A percentile compares a stretch with the other conserved stretches of the same genome.
Conservation (phyloP, 306 rosid genomes). For the Castanea mollissima region DNA sequence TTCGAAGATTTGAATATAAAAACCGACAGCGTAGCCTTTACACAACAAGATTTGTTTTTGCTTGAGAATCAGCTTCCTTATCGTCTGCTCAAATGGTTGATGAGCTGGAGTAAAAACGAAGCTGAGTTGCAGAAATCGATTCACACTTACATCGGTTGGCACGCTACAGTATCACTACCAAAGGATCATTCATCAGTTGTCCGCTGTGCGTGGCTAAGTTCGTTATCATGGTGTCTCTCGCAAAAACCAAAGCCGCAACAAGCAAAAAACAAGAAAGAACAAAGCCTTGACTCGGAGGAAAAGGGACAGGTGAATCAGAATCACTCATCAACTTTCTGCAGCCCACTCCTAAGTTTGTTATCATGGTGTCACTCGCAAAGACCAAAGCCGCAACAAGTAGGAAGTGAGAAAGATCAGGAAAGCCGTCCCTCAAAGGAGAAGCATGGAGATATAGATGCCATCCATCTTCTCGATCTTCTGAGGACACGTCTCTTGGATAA, state of each 20-base stretch:
- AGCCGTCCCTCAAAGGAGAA: neutral
- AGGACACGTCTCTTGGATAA: neutral
- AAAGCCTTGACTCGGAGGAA: neutral
- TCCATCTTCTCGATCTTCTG: slow-evolving; percentile 8
- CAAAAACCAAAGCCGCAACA: too few relatives aligned
- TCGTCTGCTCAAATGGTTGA: slow-evolving; percentile 9
- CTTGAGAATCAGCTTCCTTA: slow-evolving; percentile 30
- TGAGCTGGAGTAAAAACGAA: neutral
- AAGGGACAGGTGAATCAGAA: too few relatives aligned
- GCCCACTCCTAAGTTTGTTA: too few relatives aligned
- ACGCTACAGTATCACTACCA: too few relatives aligned
- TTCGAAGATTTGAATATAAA: neutral
- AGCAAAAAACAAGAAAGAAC: neutral
- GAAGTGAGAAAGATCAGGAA: neutral
- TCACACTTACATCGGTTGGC: neutral
- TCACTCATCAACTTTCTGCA: too few relatives aligned
- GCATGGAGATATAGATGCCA: neutral
- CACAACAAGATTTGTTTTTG: slow-evolving; percentile 20
- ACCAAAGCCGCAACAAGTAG: too few relatives aligned
- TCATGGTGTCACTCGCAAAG: too few relatives aligned
- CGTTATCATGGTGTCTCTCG: too few relatives aligned
- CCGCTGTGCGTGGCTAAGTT: too few relatives aligned
- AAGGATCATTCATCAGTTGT: too few relatives aligned
- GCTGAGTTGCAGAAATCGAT: neutral
- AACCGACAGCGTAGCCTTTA: neutral